Evolutionary conservation across 1,139 yeast genomes (phyloP).

Genomic region (Suhomyces choctaworum): DNA sequence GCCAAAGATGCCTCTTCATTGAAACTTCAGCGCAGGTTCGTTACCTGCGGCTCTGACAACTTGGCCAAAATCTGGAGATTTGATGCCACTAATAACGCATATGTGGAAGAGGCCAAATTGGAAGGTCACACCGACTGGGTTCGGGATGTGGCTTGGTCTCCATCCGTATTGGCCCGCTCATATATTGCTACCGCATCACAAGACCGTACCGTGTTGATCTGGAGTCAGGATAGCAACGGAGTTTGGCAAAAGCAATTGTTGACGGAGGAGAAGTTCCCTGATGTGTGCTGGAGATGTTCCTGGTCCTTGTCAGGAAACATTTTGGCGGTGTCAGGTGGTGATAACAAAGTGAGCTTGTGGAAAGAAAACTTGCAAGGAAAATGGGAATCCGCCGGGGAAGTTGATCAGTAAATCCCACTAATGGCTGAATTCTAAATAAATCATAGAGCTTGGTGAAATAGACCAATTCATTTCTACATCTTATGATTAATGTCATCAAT

Average conservation of each 20-base stretch:
- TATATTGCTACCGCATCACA: conserved; percentile 98
- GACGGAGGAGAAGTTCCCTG: conserved; percentile 84
- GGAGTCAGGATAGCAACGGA: conserved; percentile 74
- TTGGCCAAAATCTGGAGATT: conserved; percentile 87
- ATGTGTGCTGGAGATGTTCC: conserved; percentile 97
- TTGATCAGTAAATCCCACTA: conserved; percentile 57
- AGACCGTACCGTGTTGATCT: conserved; percentile 89
- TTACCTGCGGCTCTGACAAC: conserved; percentile 94
- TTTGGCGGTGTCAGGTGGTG: conserved; percentile 94
- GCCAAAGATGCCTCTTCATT: conserved; percentile 35
- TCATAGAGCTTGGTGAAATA: conserved; percentile 4
- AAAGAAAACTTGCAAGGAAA: conserved; percentile 90
- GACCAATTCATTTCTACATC: conserved; percentile 12
- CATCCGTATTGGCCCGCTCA: conserved; percentile 79
- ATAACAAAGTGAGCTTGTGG: conserved; percentile 94
- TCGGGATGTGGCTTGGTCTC: conserved; percentile 98
- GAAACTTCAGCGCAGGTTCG: conserved; percentile 58
- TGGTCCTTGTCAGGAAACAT: conserved; percentile 97
- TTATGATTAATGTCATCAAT: conserved; percentile 14
- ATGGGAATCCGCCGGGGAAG: conserved; percentile 97
- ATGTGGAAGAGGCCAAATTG: conserved; percentile 71
- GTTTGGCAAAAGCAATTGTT: conserved; percentile 81
- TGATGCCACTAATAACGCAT: conserved; percentile 56
- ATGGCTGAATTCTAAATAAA: conserved; percentile 1
- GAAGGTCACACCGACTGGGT: conserved; percentile 98